A percentile compares a stretch with the other conserved stretches of the same genome.
phyloP scores from a whole-genome alignment of 2,329 filamentous ascomycete species.

The Orbilia brochopaga region DNA sequence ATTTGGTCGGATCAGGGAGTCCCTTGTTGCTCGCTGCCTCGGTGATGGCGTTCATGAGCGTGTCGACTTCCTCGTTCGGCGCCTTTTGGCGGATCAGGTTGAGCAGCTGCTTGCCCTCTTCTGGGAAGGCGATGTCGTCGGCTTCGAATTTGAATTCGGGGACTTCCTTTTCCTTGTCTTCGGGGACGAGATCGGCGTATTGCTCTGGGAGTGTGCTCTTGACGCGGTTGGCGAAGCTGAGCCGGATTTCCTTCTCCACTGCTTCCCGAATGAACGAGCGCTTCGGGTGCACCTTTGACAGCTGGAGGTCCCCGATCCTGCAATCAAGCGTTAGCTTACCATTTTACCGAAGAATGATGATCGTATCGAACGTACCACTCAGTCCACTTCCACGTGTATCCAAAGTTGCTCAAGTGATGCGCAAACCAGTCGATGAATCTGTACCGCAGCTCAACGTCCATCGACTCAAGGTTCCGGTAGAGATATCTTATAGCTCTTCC shows the following conservation, averaged over 20 bases:
- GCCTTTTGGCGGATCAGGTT: constrained; percentile 82
- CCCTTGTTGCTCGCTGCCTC: constrained; percentile 57
- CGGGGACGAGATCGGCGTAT: constrained; percentile 79
- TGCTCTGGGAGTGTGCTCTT: constrained; percentile 87
- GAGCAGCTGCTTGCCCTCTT: constrained; percentile 82
- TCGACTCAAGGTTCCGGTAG: constrained; percentile 78
- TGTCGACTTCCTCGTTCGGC: constrained; percentile 82
- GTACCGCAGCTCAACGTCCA: constrained; percentile 85
- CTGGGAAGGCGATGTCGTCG: constrained; percentile 80
- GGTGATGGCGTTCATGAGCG: constrained; percentile 74
- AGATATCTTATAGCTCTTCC: constrained; percentile 90
- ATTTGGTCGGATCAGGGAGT: constrained; percentile 74
- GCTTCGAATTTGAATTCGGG: constrained; percentile 90
- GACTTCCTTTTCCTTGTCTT: constrained; percentile 92
- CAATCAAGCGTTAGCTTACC: neutral
- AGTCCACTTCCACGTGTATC: constrained; percentile 99
- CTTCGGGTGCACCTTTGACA: constrained; percentile 78
- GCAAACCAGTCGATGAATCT: constrained; percentile 97
- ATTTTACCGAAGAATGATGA: neutral
- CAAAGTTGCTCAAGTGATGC: constrained; percentile 97
- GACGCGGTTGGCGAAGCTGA: constrained; percentile 95
- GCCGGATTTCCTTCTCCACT: constrained; percentile 92
- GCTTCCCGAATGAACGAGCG: constrained; percentile 92
- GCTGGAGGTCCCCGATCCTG: constrained; percentile 77
- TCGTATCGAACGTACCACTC: constrained; percentile 71